Evolutionary conservation across 164 flowering plant species (phyloP).

Genomic region (Tinospora cordifolia): DNA sequence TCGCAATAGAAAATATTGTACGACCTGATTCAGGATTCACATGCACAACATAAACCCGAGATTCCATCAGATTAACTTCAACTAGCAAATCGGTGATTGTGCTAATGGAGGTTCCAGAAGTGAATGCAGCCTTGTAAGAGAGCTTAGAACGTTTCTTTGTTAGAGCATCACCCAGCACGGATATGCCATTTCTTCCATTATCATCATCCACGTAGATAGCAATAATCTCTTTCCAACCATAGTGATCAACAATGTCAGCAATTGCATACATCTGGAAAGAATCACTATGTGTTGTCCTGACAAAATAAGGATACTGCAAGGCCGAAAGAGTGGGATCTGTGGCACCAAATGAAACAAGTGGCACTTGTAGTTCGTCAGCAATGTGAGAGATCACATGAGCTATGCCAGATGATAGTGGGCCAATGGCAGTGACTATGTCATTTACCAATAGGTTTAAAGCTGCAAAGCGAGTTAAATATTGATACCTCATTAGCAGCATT

Average conservation of each 20-base stretch:
- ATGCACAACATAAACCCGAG: slow-evolving; percentile 77
- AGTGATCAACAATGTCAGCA: slow-evolving; percentile 54
- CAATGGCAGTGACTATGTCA: slow-evolving; percentile 67
- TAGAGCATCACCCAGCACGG: slow-evolving; percentile 68
- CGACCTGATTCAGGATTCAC: slow-evolving; percentile 75
- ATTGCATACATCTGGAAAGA: slow-evolving; percentile 73
- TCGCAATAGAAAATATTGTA: slow-evolving; percentile 49
- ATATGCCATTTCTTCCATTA: slow-evolving; percentile 70
- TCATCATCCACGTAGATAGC: slow-evolving; percentile 86
- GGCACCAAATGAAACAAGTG: slow-evolving; percentile 75
- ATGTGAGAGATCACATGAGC: slow-evolving; percentile 77
- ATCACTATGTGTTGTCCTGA: slow-evolving; percentile 74
- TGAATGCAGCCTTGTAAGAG: slow-evolving; percentile 62
- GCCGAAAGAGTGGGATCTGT: slow-evolving; percentile 85
- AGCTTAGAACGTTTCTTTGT: slow-evolving; percentile 65
- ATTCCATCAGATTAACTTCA: slow-evolving; percentile 64
- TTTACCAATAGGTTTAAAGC: slow-evolving; percentile 71
- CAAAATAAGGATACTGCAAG: slow-evolving; percentile 63
- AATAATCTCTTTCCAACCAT: slow-evolving; percentile 75
- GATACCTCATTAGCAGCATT: background rate
- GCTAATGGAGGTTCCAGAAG: slow-evolving; percentile 39
- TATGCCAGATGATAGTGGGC: slow-evolving; percentile 85
- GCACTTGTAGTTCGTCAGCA: slow-evolving; percentile 67
- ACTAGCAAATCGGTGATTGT: slow-evolving; percentile 42
- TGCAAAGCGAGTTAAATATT: slow-evolving; percentile 21